Evolutionary conservation across 2,329 filamentous ascomycete genomes (phyloP).

Genomic region (Akanthomyces uredinophilus): DNA sequence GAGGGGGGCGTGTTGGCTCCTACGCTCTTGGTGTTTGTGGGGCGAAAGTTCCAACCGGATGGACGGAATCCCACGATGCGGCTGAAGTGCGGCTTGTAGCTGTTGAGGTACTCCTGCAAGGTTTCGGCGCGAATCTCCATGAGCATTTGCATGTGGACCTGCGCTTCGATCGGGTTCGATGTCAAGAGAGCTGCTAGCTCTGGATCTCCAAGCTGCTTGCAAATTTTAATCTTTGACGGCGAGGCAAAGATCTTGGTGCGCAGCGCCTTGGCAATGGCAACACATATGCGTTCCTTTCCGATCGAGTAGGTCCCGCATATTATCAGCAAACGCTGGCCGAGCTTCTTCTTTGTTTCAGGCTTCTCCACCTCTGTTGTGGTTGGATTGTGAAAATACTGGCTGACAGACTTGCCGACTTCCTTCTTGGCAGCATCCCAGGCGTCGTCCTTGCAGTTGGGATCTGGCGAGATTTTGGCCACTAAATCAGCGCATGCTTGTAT

Average conservation of each 20-base stretch:
- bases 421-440: constrained; percentile 42
- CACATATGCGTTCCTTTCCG: constrained; percentile 92
- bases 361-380: constrained; percentile 23
- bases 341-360: constrained; percentile 23
- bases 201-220: constrained; percentile 76
- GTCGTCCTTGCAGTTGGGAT: constrained; percentile 46
- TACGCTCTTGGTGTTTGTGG: constrained; percentile 52
- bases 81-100: constrained; percentile 75
- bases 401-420: constrained; percentile 38
- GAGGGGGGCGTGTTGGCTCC: constrained; percentile 46
- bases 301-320: constrained; percentile 97
- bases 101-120: constrained; percentile 79
- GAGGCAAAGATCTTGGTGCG: constrained; percentile 86
- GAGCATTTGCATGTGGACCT: constrained; percentile 96
- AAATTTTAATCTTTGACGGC: constrained; percentile 76
- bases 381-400: constrained; percentile 44
- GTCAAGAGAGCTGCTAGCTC: constrained; percentile 77
- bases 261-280: constrained; percentile 83
- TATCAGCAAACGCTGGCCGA: constrained; percentile 66
- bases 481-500: constrained; percentile 83
- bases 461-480: constrained; percentile 70
- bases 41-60: constrained; percentile 89
- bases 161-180: constrained; percentile 71
- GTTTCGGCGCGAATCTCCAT: constrained; percentile 93
- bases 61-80: constrained; percentile 88